Evolutionary conservation across 441 rosid genomes (phyloP).

Genomic region (Melastoma candidum): DNA sequence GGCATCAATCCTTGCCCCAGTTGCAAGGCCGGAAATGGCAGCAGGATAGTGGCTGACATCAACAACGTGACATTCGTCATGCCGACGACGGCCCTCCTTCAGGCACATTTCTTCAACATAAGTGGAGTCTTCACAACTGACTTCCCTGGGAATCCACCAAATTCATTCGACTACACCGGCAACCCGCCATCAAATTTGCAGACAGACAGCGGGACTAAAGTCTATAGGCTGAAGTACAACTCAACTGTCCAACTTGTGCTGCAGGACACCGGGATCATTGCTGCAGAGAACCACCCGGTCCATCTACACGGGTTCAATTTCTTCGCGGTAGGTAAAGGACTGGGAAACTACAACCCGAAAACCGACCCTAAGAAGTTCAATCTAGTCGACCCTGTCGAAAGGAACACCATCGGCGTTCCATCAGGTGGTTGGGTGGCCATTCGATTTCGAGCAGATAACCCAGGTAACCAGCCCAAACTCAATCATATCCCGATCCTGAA

Average conservation of each 20-base stretch:
- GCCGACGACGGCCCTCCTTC: conserved; percentile 13
- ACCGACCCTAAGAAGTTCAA: conserved; percentile 11
- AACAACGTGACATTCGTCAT: conserved; percentile 15
- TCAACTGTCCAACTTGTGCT: conserved; percentile 12
- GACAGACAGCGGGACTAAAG: conserved; percentile 10
- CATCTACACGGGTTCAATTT: conserved; percentile 16
- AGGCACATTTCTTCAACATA: conserved; percentile 13
- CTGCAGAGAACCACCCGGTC: conserved; percentile 13
- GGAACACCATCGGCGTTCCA: conserved; percentile 16
- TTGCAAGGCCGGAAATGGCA: conserved; percentile 15
- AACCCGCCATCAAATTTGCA: conserved; percentile 4
- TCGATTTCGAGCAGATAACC: conserved; percentile 16
- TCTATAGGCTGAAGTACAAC: conserved; percentile 6
- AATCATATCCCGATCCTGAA: background rate
- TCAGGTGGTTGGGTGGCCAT: conserved; percentile 17
- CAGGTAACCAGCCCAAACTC: conserved; percentile 2
- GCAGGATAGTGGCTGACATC: conserved; percentile 12
- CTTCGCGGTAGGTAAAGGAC: conserved; percentile 11
- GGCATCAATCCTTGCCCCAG: conserved; percentile 14
- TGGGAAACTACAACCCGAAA: conserved; percentile 13
- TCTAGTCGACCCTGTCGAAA: conserved; percentile 13
- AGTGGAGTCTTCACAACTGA: conserved; percentile 11
- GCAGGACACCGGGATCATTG: conserved; percentile 12
- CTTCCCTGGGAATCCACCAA: conserved; percentile 11
- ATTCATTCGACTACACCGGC: conserved; percentile 13